Evolutionary conservation across 2,329 filamentous ascomycete genomes (phyloP), one percentile per base, ranked within the genome.

Genomic region (Arthrobotrys conoides): DNA sequence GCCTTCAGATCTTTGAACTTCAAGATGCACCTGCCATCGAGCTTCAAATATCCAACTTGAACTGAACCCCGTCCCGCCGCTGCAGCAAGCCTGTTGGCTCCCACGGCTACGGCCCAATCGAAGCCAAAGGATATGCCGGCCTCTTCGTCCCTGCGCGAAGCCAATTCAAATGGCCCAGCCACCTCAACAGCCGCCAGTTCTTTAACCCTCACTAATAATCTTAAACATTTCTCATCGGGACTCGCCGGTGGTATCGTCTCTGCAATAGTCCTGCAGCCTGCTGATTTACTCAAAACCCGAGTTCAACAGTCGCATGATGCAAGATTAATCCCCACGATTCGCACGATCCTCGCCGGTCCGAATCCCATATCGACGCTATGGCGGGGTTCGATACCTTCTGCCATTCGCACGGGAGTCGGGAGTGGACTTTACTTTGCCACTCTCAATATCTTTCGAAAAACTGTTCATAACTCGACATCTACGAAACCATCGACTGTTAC

Each of bases 281-380:
- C 96, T 83, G 96, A 99, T 85, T 91, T 99, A 3, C 90, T 99
- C 84, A 99, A 99, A 85, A 99, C 96, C 33, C 91, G 96, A 57
- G 91, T 98, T 48, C 96, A 99, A 84, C 96, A 98, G 85, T 93
- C 93, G 38, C 75, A 73, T 36, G 57, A 68, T 41, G 80, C 80
- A 36, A 90, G 93, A 1, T 89, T 98, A 72, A 84, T 89, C 67
- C 86, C 87, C 24, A 92, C 92, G 18, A 86, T 97, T 77, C 89
- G 89, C 82, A 86, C 90, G 38, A 93, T 97, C 83, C 88, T 91
- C 80, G 86, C 86, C 81, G 90, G 89, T 22, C 89, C 89, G 0
- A 86, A 90, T 9, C 91, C 92, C 3, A 86, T 97, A 80, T 88
- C 90, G 36, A 89, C 90, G 51, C 89, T 99, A 83, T 99, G 96